A percentile compares a stretch with the other conserved stretches of the same genome.
These are phyloP conservation scores for Dictyostelium purpureum DNA, from an alignment of 78 protist genomes.

Conservation along the genomic window DNA sequence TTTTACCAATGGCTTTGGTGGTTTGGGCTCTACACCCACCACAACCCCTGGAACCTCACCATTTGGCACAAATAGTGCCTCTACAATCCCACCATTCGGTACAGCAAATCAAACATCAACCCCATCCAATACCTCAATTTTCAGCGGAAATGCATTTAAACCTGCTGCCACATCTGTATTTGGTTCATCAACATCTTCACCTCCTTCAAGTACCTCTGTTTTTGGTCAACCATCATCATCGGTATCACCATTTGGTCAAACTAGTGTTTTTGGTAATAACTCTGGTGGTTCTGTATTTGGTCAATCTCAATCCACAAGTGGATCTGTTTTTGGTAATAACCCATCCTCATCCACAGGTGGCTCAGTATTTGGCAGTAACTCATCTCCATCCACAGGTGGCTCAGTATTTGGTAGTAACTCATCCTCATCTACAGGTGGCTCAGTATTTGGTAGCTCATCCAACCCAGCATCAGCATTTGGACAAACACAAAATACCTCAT, in stretches of 20 bases:
- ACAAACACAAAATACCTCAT: neutral
- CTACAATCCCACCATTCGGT: neutral
- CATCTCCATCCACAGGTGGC: neutral
- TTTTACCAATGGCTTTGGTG: neutral
- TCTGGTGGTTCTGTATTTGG: neutral
- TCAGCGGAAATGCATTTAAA: neutral
- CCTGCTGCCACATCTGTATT: neutral
- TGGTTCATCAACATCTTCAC: neutral
- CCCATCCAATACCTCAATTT: neutral
- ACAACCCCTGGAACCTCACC: neutral
- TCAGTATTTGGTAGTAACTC: slow-evolving; percentile 8
- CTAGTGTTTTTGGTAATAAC: neutral
- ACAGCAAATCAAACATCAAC: neutral
- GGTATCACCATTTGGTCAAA: neutral
- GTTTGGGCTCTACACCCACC: neutral
- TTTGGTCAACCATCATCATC: neutral
- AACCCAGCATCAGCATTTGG: slow-evolving; percentile 2
- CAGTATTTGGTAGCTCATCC: slow-evolving; percentile 6
- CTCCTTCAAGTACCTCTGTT: neutral
- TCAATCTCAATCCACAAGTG: neutral
- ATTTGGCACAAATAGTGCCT: neutral
- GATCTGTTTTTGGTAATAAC: neutral
- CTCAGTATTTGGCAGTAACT: neutral
- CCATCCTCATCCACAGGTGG: neutral
- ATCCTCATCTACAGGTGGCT: neutral